Percentiles rank a stretch among this genome's conserved stretches.
Evolutionary conservation across 768 basidiomycete species (phyloP).

Genomic region (Mycena capillaripes): DNA sequence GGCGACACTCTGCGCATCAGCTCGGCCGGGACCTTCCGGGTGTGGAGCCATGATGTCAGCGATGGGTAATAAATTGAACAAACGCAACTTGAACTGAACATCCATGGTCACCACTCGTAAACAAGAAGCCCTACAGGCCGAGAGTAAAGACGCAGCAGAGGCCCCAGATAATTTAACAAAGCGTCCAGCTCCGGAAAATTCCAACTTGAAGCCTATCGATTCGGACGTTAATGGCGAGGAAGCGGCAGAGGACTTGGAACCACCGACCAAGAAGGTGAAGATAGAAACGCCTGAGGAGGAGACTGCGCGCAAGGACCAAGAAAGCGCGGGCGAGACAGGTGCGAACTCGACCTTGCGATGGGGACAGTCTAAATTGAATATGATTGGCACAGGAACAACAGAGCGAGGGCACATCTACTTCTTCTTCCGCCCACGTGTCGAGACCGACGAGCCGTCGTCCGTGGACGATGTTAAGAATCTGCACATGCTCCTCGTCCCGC

Average conservation of each 20-base stretch:
- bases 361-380: background rate
- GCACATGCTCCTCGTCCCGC: constrained; percentile 72
- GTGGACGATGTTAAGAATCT: constrained; percentile 71
- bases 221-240: constrained; percentile 11
- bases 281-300: constrained; percentile 35
- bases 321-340: constrained; percentile 38
- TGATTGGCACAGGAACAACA: constrained; percentile 57
- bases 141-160: constrained; percentile 18
- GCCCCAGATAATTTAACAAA: constrained; percentile 23
- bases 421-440: constrained; percentile 72
- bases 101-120: constrained; percentile 53
- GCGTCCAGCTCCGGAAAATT: constrained; percentile 24
- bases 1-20: too few relatives aligned
- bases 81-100: background rate
- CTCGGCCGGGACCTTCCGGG: too few relatives aligned
- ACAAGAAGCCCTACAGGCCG: constrained; percentile 34
- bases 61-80: too few relatives aligned
- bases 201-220: constrained; percentile 31
- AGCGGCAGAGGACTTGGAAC: constrained; percentile 26
- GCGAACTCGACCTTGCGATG: background rate
- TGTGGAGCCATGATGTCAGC: constrained; percentile 9
- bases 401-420: constrained; percentile 76
- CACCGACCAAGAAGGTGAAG: constrained; percentile 45
- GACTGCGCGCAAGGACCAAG: constrained; percentile 21
- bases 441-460: constrained; percentile 65